Evolutionary conservation across 768 basidiomycete species (phyloP).

Genomic region (Chlorophyllum brunneum): DNA sequence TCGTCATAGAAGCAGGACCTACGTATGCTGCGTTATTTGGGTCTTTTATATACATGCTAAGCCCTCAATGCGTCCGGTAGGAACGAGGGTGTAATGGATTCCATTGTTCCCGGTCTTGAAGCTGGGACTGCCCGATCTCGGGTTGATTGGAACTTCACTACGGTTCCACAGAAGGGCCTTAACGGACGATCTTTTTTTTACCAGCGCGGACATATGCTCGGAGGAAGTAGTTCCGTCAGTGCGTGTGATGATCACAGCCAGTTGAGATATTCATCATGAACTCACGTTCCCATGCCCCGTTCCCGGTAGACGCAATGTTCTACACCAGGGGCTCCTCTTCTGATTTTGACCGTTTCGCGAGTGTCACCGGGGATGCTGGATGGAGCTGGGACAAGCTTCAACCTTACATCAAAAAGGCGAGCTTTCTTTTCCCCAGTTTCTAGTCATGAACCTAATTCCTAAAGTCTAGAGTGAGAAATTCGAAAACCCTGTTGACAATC

Average conservation of each 20-base stretch:
- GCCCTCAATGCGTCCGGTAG: conserved; percentile 5
- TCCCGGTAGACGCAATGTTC: conserved; percentile 23
- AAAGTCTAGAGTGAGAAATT: conserved; percentile 19
- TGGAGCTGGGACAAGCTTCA: conserved; percentile 32
- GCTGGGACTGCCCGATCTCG: not conserved
- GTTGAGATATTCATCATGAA: conserved; percentile 13
- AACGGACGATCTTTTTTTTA: conserved; percentile 21
- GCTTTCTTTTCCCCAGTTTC: not conserved
- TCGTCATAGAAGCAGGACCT: conserved; percentile 15
- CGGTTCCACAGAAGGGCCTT: conserved; percentile 23
- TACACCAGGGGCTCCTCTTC: conserved; percentile 18
- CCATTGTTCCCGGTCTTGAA: conserved; percentile 17
- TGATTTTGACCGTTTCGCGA: conserved; percentile 22
- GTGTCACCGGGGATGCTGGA: conserved; percentile 24
- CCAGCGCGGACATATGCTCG: conserved; percentile 27
- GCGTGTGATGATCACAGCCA: conserved; percentile 4
- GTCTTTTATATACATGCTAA: not conserved
- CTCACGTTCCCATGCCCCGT: too few species aligned
- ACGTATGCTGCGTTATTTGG: conserved; percentile 5
- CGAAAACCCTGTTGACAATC: conserved; percentile 17
- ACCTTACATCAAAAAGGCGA: conserved; percentile 23
- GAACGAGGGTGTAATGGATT: conserved; percentile 17
- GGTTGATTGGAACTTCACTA: conserved; percentile 30
- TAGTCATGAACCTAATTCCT: conserved; percentile 32
- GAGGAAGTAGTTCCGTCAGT: conserved; percentile 31